A percentile compares a stretch with the other conserved stretches of the same genome.
These are phyloP conservation scores for Penicillium sp. DNA, from an alignment of 2,329 filamentous ascomycete genomes.

Conservation along the genomic window DNA sequence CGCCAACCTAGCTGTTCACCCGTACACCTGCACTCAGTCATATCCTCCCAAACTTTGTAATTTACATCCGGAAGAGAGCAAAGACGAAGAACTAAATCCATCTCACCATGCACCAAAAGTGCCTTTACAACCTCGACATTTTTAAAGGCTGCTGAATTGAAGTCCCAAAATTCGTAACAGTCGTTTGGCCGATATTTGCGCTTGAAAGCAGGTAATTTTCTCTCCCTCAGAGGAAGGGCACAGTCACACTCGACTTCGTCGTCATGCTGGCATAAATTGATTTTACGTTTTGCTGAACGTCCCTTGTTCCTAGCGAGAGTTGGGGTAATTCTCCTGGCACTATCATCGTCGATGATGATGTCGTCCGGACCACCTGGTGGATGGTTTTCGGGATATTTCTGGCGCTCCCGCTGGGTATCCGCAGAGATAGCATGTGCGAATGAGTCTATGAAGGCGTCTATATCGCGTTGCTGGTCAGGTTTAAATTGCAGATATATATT, in stretches of 20 bases:
- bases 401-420: background rate
- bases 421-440: background rate
- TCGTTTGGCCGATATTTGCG: constrained; percentile 6
- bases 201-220: constrained; percentile 18
- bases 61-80: constrained; percentile 14
- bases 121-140: constrained; percentile 22
- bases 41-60: constrained; percentile 14
- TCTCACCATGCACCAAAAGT: constrained; percentile 23
- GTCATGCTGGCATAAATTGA: background rate
- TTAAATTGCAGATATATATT: background rate
- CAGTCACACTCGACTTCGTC: background rate
- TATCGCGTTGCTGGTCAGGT: background rate
- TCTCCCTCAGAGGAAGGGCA: constrained; percentile 14
- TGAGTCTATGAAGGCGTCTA: background rate
- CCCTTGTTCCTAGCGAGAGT: background rate
- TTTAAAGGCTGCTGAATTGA: constrained; percentile 14
- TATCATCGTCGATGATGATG: background rate
- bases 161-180: constrained; percentile 17
- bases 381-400: background rate
- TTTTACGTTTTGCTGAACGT: background rate
- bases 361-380: background rate
- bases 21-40: background rate
- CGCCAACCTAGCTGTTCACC: constrained; percentile 16
- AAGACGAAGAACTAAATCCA: constrained; percentile 19
- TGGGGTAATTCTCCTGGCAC: background rate